Evolutionary conservation across 306 rosid species (phyloP).

Genomic region (Dicorynia guianensis): DNA sequence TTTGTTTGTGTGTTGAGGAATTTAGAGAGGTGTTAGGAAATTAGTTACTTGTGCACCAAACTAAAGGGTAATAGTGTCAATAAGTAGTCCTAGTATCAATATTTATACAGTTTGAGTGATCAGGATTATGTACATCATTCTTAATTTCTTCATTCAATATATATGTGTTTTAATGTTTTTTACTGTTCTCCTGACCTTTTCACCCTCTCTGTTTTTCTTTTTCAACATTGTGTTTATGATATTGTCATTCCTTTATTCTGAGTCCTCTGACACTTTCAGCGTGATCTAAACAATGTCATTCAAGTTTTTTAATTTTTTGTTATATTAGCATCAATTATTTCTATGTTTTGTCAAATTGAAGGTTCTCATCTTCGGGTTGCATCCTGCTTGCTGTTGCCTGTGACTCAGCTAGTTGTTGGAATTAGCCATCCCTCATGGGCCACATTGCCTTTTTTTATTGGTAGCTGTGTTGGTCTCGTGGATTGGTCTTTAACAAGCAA

Average conservation of each 20-base stretch:
- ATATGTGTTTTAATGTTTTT: background rate
- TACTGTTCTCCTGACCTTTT: background rate
- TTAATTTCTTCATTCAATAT: background rate
- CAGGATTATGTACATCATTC: conserved; percentile 6
- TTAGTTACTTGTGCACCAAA: background rate
- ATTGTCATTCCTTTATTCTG: background rate
- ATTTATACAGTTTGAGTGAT: background rate
- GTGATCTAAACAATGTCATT: conserved; percentile 32
- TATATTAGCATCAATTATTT: background rate
- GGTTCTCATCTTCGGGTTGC: conserved; percentile 77
- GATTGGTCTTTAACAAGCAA: conserved; percentile 98
- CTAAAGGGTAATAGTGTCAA: background rate
- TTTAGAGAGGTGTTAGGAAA: conserved; percentile 1
- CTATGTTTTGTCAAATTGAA: conserved; percentile 38
- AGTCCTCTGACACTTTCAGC: background rate
- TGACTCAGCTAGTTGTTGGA: conserved; percentile 64
- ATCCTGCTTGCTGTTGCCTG: conserved; percentile 66
- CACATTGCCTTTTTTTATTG: conserved; percentile 70
- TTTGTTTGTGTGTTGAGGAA: conserved; percentile 15
- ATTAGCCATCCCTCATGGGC: conserved; percentile 72
- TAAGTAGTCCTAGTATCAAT: conserved; percentile 20
- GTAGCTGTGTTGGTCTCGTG: conserved; percentile 94
- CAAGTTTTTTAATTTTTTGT: background rate
- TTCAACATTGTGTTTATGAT: conserved; percentile 16
- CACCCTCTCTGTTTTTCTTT: conserved; percentile 17